A percentile compares a stretch with the other conserved stretches of the same genome.
These are phyloP conservation scores for Zoysia pacifica DNA, from an alignment of 176 grass and related monocot genomes.

Conservation along the genomic window DNA sequence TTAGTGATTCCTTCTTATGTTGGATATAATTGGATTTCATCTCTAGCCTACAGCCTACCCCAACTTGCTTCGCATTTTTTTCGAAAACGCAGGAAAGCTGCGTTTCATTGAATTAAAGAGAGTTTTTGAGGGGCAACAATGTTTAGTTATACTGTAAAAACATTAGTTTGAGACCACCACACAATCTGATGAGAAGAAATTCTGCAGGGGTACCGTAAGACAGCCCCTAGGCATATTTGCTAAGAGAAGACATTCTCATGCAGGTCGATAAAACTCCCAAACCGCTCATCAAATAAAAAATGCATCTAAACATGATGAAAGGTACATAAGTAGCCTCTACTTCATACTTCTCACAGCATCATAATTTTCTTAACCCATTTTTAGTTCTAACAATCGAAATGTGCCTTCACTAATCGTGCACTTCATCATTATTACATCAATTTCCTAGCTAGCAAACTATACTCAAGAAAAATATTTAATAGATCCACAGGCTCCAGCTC, in stretches of 20 bases:
- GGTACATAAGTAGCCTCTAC: constrained; percentile 4
- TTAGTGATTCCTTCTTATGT: neutral
- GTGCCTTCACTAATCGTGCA: neutral
- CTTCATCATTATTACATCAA: constrained; percentile 9
- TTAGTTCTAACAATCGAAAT: neutral
- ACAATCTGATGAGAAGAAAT: neutral
- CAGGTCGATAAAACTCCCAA: too few relatives aligned
- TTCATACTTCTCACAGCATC: constrained; percentile 1
- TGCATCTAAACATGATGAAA: constrained; percentile 16
- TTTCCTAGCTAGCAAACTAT: constrained; percentile 3
- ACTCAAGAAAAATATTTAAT: constrained; percentile 28
- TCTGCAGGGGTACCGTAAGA: too few relatives aligned
- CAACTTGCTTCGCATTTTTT: neutral
- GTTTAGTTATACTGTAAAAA: constrained; percentile 13
- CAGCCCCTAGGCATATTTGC: too few relatives aligned
- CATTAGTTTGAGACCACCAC: constrained; percentile 16
- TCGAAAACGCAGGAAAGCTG: too few relatives aligned
- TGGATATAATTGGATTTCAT: neutral
- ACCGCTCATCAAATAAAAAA: neutral
- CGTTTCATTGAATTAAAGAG: too few relatives aligned
- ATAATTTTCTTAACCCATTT: constrained; percentile 19
- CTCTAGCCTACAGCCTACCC: neutral
- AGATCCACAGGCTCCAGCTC: neutral
- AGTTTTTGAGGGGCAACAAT: neutral
- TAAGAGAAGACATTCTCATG: too few relatives aligned